Base-by-base conservation (phyloP, 305 asterid species). In the Fraxinus ornus region DNA sequence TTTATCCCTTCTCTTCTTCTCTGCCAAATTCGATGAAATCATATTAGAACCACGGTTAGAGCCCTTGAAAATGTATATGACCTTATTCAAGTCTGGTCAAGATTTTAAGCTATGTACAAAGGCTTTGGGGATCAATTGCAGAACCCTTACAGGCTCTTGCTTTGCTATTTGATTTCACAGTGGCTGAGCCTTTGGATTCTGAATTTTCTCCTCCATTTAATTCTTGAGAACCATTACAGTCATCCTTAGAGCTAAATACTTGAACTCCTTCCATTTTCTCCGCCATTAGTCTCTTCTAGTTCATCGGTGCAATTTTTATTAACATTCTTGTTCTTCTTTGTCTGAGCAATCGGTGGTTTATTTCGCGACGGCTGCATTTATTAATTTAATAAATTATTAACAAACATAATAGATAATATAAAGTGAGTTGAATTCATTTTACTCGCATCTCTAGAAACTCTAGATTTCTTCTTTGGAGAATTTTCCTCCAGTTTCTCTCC, bases 41-140 rank as follows among this genome's bases (percentile, higher is more conserved):
- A 24, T 12, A 24, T 68, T 89, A 52, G 62, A 52, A 2, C n/a
- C 19, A 17, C 22, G 22, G 22, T 52, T 5, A 6, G 62, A 15
- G 8, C 7, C 21, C 22, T 17, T 4, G 62, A 52, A 52, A 17
- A 17, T 17, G 8, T 4, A 47, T 47, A 47, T 15, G 60, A 15
- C 6, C 19, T 47, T 15, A 47, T 52, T 17, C 62, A 4, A 17
- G 62, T 52, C 62, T 17, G 22, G 62, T 17, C 8, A 52, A 13
- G 19, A 4, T 17, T 4, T 52, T 4, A 17, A 52, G 62, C 9
- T 17, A 52, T 17, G 22, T 91, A 94, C 98, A 95, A 77, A 95
- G 90, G 88, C 98, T 95, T 84, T 95, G 98, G 5, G 98, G 97
- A 82, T 95, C 98, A 60, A 97, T 92, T 78, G 98, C 98, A 73